phyloP scores from a whole-genome alignment of 805 yeast species.

The Myxozyma sirexii region DNA sequence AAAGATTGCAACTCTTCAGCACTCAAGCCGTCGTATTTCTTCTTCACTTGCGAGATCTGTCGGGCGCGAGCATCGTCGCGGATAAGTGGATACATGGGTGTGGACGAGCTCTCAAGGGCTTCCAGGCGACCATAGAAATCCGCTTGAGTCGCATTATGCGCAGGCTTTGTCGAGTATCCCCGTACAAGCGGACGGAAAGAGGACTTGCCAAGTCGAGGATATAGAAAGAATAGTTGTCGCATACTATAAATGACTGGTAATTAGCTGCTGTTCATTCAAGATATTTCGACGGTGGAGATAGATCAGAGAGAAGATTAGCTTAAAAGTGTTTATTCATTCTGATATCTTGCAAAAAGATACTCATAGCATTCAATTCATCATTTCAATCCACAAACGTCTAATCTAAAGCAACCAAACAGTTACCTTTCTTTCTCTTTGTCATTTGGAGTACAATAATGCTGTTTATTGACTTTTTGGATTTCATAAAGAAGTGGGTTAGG shows the following conservation, averaged over 20 bases:
- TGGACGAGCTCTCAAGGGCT: slow-evolving; percentile 7
- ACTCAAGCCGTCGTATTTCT: slow-evolving; percentile 10
- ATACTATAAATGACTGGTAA: background rate
- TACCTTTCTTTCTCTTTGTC: too few relatives aligned
- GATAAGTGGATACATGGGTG: slow-evolving; percentile 23
- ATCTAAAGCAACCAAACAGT: too few relatives aligned
- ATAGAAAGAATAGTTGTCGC: background rate
- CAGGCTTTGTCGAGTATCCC: background rate
- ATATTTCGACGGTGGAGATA: background rate
- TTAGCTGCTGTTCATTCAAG: background rate
- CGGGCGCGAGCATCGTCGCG: background rate
- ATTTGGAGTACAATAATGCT: too few relatives aligned
- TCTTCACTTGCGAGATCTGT: slow-evolving; percentile 9
- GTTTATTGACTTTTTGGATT: too few relatives aligned
- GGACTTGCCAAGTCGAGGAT: background rate
- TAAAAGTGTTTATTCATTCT: background rate
- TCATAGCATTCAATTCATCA: background rate
- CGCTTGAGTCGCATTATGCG: background rate
- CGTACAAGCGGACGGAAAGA: background rate
- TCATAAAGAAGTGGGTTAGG: slow-evolving; percentile 1
- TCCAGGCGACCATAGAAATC: slow-evolving; percentile 24
- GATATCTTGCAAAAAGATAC: background rate
- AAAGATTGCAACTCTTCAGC: slow-evolving; percentile 7
- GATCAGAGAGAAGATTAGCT: slow-evolving; percentile 33
- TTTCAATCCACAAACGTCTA: background rate